Evolutionary conservation across 106 monocot genomes (phyloP).

Genomic region (Agapanthus africanus): DNA sequence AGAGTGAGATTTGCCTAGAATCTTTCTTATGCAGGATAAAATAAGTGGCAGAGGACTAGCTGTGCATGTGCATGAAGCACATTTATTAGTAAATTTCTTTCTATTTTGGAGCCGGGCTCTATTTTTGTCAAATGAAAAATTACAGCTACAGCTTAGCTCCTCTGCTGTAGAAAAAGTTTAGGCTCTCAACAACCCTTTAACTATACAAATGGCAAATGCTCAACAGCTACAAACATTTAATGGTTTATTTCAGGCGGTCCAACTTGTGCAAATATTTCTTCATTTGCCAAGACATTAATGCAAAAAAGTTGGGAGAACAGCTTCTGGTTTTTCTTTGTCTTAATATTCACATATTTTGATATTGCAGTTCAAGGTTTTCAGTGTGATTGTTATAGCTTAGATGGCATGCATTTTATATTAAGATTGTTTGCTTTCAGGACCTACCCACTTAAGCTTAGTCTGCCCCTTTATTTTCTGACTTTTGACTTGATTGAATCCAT

Average conservation of each 20-base stretch:
- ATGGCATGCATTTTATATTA: background rate
- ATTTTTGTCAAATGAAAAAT: background rate
- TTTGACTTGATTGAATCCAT: background rate
- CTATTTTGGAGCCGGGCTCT: background rate
- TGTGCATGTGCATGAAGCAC: background rate
- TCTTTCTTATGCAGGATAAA: background rate
- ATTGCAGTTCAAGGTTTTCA: background rate
- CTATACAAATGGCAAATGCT: conserved; percentile 7
- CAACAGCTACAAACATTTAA: background rate
- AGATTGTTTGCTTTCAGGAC: background rate
- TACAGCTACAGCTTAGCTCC: background rate
- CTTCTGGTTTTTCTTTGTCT: background rate
- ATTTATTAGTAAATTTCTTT: background rate
- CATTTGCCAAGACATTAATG: background rate
- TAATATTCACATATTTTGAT: background rate
- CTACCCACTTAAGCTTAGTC: background rate
- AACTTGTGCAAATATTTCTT: background rate
- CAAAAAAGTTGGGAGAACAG: background rate
- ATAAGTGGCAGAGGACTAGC: background rate
- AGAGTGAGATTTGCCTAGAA: conserved; percentile 4
- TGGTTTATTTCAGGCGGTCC: background rate
- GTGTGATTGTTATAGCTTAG: background rate
- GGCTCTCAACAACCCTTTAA: background rate
- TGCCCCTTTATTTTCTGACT: background rate
- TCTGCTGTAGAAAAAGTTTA: background rate